These are phyloP conservation scores for Chalciporus pseudorubinellus DNA, from an alignment of 768 basidiomycete genomes.

Conservation along the genomic window DNA sequence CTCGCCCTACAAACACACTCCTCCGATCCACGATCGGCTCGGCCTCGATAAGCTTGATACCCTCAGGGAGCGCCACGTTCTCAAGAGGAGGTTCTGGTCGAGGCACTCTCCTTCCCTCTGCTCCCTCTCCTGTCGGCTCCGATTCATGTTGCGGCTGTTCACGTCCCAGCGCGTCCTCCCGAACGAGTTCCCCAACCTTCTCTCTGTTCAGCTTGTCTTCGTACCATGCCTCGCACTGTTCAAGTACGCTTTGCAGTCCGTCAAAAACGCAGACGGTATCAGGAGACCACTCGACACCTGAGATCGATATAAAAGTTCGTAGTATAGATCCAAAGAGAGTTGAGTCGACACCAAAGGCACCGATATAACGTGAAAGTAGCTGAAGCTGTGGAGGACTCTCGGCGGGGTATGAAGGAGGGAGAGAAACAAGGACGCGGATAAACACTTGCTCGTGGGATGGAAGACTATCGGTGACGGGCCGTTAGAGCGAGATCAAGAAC, in stretches of 20 bases:
- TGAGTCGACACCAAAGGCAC: constrained; percentile 72
- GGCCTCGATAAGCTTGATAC: constrained; percentile 63
- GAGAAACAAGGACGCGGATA: constrained; percentile 55
- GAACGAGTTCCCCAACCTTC: constrained; percentile 50
- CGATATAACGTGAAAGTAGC: constrained; percentile 80
- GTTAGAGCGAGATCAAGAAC: background rate
- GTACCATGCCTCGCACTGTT: constrained; percentile 69
- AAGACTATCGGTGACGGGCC: constrained; percentile 39
- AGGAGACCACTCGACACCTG: constrained; percentile 73
- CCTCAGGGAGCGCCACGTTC: constrained; percentile 46
- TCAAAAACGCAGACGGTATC: constrained; percentile 85
- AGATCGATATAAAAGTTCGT: constrained; percentile 75
- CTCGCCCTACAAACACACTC: constrained; percentile 82
- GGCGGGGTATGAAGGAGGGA: constrained; percentile 61
- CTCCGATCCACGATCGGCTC: constrained; percentile 86
- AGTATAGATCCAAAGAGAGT: constrained; percentile 73
- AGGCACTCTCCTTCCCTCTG: constrained; percentile 1
- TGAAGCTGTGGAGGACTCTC: constrained; percentile 77
- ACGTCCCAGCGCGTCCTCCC: constrained; percentile 47
- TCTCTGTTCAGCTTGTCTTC: constrained; percentile 58
- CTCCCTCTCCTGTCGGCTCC: constrained; percentile 2
- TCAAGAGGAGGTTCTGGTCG: constrained; percentile 2
- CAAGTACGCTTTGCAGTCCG: constrained; percentile 73
- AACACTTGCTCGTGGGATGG: constrained; percentile 51
- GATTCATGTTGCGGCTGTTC: constrained; percentile 13